phyloP scores from a whole-genome alignment of 2,329 filamentous ascomycete genomes.

The Sphaerulina musiva region DNA sequence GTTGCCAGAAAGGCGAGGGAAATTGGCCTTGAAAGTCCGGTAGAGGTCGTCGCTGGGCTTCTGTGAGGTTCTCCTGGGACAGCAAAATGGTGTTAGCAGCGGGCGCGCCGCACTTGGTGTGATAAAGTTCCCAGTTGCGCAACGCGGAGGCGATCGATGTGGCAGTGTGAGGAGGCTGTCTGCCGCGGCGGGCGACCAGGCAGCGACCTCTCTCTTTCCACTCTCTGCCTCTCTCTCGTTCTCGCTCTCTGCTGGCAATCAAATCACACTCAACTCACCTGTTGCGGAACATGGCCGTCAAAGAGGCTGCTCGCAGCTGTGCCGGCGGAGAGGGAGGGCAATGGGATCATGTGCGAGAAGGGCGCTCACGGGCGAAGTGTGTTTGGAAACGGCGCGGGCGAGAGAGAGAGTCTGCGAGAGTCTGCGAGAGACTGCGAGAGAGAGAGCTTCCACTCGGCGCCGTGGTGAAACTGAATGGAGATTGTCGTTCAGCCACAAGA shows the following conservation, averaged over 20 bases:
- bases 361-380: constrained; percentile 1
- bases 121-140: constrained; percentile 23
- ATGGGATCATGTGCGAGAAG: constrained; percentile 15
- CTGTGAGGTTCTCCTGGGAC: constrained; percentile 53
- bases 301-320: constrained; percentile 14
- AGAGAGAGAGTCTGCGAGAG: too few species aligned
- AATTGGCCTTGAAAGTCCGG: constrained; percentile 74
- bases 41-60: constrained; percentile 83
- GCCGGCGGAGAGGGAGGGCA: constrained; percentile 12
- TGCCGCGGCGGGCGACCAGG: constrained; percentile 6
- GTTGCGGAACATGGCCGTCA: constrained; percentile 43
- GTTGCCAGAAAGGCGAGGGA: constrained; percentile 59
- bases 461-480: constrained; percentile 18
- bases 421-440: not conserved
- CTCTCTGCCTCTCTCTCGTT: too few species aligned
- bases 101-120: not conserved
- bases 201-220: not conserved
- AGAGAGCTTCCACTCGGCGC: constrained; percentile 10
- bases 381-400: not conserved
- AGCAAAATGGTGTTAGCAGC: constrained; percentile 11
- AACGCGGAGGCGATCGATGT: constrained; percentile 18
- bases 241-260: too few species aligned
- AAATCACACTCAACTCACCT: constrained; percentile 34
- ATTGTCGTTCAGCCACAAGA: constrained; percentile 22
- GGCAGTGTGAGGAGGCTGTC: constrained; percentile 17